Conservation (phyloP, 441 rosid genomes). For the Adansonia grandidieri region DNA sequence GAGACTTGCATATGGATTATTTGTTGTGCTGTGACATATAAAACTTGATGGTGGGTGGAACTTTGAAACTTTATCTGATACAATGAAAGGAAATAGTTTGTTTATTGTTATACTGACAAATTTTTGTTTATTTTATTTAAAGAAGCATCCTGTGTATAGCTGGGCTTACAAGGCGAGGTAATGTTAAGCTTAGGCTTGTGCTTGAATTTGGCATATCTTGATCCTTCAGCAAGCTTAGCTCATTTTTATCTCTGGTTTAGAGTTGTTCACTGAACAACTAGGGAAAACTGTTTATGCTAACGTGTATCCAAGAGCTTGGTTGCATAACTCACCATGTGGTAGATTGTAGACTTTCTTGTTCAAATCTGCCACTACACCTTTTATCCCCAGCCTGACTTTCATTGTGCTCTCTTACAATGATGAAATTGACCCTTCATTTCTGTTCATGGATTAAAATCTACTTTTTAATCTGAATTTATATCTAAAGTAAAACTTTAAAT, state of each 20-base stretch:
- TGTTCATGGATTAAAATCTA: neutral
- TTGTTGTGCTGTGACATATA: neutral
- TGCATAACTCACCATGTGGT: neutral
- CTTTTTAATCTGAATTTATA: neutral
- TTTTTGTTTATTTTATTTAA: neutral
- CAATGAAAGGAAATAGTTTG: neutral
- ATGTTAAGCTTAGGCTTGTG: neutral
- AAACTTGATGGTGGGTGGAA: neutral
- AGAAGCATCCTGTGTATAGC: neutral
- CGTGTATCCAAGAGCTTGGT: neutral
- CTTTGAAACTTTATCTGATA: neutral
- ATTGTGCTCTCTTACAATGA: neutral
- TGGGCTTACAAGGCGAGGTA: neutral
- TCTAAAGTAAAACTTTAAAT: neutral
- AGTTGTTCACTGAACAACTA: neutral
- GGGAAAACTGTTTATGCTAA: neutral
- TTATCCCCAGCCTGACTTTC: neutral
- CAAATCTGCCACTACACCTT: neutral
- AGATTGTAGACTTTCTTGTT: neutral
- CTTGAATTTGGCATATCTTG: neutral
- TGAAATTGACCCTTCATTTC: neutral
- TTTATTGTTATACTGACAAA: neutral
- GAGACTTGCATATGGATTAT: neutral
- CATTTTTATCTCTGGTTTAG: neutral
- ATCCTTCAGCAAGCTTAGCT: neutral